Base-by-base conservation (phyloP, 306 rosid species). In the Trifolium repens region DNA sequence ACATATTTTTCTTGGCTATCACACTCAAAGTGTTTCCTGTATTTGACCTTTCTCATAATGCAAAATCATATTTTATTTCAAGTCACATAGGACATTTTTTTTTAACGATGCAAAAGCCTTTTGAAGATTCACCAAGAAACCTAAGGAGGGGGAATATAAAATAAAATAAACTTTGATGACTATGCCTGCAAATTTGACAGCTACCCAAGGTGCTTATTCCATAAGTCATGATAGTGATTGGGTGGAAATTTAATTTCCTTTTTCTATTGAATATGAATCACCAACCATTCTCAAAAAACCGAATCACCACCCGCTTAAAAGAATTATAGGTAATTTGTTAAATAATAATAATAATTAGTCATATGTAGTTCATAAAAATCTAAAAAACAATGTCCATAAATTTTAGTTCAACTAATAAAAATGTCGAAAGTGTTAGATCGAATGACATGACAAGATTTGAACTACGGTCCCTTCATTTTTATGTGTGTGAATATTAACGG, bases 201-300 rank as follows among this genome's bases (percentile, higher is more conserved):
- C 81, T 54, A 76, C 34, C 39, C 49, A 44, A 34, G 70, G 78
- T 71, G 71, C 75, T 76, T 62, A 81, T 76, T 76, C 78, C 78
- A 34, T 71, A 65, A 64, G 71, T 26, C 37, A 69, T 71, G 81
- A 81, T 62, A 63, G 60, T 58, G 64, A 58, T 58, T 58, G 64
- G 64, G 16, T 11, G 9, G n/a, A 58, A 58, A 58, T 75, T 64
- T 5, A 39, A 39, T 59, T 47, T 57, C 64, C 39, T 19, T 16
- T 10, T 22, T 70, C 46, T 71, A 47, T 37, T 37, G 40, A 37
- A 39, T 12, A 71, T 54, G 72, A 44, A 65, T 53, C 62, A 69
- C 54, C 13, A 16, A 9, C 35, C 76, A 70, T 30, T 30, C 34
- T 30, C 5, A 30, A 32, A 32, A 32, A 4, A 32, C 4, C 35